Evolutionary conservation across 108 stramenopile genomes (phyloP).

Genomic region (Cyclostephanos invisitatus): DNA sequence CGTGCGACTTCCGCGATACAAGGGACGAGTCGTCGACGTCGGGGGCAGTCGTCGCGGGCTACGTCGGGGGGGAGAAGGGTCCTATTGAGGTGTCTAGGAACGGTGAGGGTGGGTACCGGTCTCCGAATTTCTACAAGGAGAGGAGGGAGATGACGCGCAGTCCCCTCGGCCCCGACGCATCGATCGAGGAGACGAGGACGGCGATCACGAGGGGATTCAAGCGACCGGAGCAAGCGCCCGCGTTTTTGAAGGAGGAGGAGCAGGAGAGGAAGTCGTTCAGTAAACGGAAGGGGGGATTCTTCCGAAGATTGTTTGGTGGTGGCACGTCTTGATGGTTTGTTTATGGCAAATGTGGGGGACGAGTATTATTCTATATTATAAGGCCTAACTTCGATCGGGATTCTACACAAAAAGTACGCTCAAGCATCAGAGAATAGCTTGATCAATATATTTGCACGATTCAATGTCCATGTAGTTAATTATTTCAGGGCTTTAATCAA

Average conservation of each 20-base stretch:
- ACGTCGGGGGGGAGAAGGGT: background rate
- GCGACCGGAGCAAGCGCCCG: slow-evolving; percentile 41
- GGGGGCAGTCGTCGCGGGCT: background rate
- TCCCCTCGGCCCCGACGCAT: slow-evolving; percentile 61
- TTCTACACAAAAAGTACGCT: too few relatives aligned
- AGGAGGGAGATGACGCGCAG: slow-evolving; percentile 60
- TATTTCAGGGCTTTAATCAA: too few relatives aligned
- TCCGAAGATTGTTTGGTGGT: slow-evolving; percentile 19
- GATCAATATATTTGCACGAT: too few relatives aligned
- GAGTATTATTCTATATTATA: too few relatives aligned
- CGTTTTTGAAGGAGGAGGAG: background rate
- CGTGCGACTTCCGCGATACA: slow-evolving; percentile 57
- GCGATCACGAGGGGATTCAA: slow-evolving; percentile 70
- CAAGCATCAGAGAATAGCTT: too few relatives aligned
- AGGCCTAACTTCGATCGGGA: too few relatives aligned
- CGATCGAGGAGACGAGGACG: slow-evolving; percentile 59
- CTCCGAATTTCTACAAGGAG: slow-evolving; percentile 66
- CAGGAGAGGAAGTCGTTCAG: slow-evolving; percentile 38
- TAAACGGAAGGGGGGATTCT: slow-evolving; percentile 42
- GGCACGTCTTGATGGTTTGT: background rate
- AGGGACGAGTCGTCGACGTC: background rate
- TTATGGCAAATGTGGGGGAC: too few relatives aligned
- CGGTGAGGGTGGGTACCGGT: slow-evolving; percentile 44
- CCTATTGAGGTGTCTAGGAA: slow-evolving; percentile 16
- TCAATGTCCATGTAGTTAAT: too few relatives aligned